Percentiles rank a stretch among this genome's conserved stretches.
These are phyloP conservation scores for Fusarium acutatum DNA, from an alignment of 2,329 filamentous ascomycete species.

Conservation along the genomic window DNA sequence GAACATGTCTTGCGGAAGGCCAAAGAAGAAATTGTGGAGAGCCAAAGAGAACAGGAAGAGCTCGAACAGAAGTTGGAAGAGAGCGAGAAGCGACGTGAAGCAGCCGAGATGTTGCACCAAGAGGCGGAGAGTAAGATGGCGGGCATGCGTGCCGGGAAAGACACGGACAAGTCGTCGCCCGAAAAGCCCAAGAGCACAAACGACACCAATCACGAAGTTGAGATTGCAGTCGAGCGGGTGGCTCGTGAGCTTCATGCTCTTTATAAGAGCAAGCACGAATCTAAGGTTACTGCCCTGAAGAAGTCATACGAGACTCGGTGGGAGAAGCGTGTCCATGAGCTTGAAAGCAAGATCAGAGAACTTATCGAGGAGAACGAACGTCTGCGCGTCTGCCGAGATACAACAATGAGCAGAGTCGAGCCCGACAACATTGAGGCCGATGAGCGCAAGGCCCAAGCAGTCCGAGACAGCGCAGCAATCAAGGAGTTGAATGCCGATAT, in stretches of 20 bases:
- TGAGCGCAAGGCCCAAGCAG: constrained; percentile 65
- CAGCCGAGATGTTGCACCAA: constrained; percentile 78
- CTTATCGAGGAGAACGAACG: constrained; percentile 79
- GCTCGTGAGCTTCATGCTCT: constrained; percentile 91
- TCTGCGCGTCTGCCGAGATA: constrained; percentile 71
- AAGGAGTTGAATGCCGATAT: constrained; percentile 77
- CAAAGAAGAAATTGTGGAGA: constrained; percentile 80
- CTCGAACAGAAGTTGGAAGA: constrained; percentile 80
- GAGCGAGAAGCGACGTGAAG: constrained; percentile 76
- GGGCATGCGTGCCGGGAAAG: constrained; percentile 72
- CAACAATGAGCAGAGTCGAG: constrained; percentile 69
- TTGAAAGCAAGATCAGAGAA: constrained; percentile 76
- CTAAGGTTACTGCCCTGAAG: constrained; percentile 90
- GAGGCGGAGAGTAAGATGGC: constrained; percentile 81
- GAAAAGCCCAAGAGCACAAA: constrained; percentile 49
- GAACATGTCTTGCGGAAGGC: constrained; percentile 81
- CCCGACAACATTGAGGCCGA: constrained; percentile 56
- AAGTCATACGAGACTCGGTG: constrained; percentile 85
- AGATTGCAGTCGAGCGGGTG: constrained; percentile 87
- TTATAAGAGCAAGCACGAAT: constrained; percentile 98
- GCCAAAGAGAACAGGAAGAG: constrained; percentile 83
- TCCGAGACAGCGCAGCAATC: constrained; percentile 72
- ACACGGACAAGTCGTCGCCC: constrained; percentile 50
- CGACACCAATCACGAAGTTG: constrained; percentile 69
- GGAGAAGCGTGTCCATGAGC: constrained; percentile 85